Base-by-base conservation (phyloP, 345 rosid species). In the Gossypium stocksii region DNA sequence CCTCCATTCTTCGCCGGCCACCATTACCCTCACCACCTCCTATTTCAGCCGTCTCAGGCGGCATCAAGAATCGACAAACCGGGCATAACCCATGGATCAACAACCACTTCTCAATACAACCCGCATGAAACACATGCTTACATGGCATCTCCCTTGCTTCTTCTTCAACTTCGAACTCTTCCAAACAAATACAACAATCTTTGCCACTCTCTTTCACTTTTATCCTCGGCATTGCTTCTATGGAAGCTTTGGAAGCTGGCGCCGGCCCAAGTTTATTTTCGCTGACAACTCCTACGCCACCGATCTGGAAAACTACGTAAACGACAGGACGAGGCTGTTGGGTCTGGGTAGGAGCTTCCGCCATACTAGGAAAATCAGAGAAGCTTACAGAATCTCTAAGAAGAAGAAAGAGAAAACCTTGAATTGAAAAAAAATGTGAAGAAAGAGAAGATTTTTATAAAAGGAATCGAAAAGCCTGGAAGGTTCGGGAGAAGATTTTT, bases 141-240 rank as follows among this genome's bases (percentile, higher is more conserved):
- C 80, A 76, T 3, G 74, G 83, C 80, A 76, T 80, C 77, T 76
- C 71, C 17, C 75, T 20, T 3, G 29, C 57, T 54, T 66, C 77
- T 12, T 23, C 66, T 11, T 69, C 75, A 2, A 54, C 51, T 20
- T 20, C 9, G 4, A 67, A 48, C 53, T 67, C 77, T 1, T 76
- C 77, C 58, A 76, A 76, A 48, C 83, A 80, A 68, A 80, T 61
- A 17, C 67, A 1, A 48, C 80, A 76, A 4, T 80, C 75, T 2
- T 52, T 17, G 38, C 45, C 48, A 44, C 4, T 59, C 20, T 20
- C 72, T 38, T 20, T 12, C 5, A 73, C 77, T 7, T 12, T 48
- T 4, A 63, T 62, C 46, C 29, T 67, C 7, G 72, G 75, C 75
- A 80, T 27, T 5, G 62, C 75, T 27, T 76, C 80, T 14, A 80